Evolutionary conservation across 2,329 filamentous ascomycete genomes (phyloP).

Genomic region (Leptoxyphium fumago): DNA sequence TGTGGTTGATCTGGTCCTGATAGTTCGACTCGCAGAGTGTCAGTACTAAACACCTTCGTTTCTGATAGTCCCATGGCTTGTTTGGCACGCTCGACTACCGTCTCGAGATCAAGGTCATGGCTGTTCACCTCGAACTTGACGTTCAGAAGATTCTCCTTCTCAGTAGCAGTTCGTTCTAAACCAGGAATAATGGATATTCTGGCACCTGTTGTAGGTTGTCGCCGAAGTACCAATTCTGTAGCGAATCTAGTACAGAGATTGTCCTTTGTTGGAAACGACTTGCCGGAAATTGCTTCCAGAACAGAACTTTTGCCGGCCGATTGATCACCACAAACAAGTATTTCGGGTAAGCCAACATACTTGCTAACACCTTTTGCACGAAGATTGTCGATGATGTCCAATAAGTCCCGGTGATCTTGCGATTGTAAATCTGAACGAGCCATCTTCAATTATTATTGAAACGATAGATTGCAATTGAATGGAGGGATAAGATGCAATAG

Average conservation of each 20-base stretch:
- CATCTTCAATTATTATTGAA: background rate
- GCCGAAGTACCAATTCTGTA: constrained; percentile 12
- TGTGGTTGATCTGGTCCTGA: constrained; percentile 15
- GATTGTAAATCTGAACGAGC: constrained; percentile 2
- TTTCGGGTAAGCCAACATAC: constrained; percentile 17
- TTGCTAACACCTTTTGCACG: constrained; percentile 31
- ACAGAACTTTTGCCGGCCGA: constrained; percentile 49
- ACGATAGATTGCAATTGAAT: no score
- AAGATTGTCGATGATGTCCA: constrained; percentile 40
- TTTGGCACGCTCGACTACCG: background rate
- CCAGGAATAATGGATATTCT: constrained; percentile 11
- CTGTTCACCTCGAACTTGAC: background rate
- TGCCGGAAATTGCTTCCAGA: constrained; percentile 44
- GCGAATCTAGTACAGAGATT: constrained; percentile 37
- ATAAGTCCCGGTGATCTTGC: constrained; percentile 6
- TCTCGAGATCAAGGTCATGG: background rate
- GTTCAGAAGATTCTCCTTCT: background rate
- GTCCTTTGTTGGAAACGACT: constrained; percentile 40
- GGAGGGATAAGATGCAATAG: no score
- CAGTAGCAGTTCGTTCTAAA: background rate
- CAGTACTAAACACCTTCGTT: constrained; percentile 12
- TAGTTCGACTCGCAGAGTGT: constrained; percentile 17
- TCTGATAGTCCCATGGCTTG: background rate
- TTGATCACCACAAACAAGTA: constrained; percentile 46
- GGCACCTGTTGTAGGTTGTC: constrained; percentile 3